Evolutionary conservation across 495 filamentous ascomycete genomes (phyloP), one percentile per base, ranked within the genome.

Genomic region (Neurospora sp.): DNA sequence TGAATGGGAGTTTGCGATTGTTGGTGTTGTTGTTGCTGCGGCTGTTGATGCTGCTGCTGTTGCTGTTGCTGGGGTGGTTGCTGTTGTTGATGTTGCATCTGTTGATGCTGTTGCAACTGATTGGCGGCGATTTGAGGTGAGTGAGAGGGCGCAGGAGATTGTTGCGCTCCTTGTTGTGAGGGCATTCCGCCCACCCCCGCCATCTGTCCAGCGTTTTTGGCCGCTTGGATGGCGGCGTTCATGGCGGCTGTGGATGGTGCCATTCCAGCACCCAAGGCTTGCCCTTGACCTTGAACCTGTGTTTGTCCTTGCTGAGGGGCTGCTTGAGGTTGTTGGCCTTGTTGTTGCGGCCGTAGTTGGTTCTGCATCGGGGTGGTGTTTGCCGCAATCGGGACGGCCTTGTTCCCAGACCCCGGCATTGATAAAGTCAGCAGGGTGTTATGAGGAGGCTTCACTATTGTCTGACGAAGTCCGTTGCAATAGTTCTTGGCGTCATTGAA

Each of bases 151-250:
- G 74, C 78, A 16, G 71, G 74, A 2, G 61, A 22, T 35, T 53
- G 68, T 27, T 45, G 70, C 6, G 45, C 70, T 70, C 74, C 74
- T 42, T 65, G 42, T 59, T 72, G 73, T 18, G 71, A 70, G 1
- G 71, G 71, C n/a, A 77, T 59, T 3, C 72, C 75, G 35, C 78
- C 79, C 27, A 75, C 69, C 2, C 75, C 79, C 6, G 79, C 41
- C 72, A 76, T 73, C 27, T 80, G 81, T 71, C 73, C 80, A 20
- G 75, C 76, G 38, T 83, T 86, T 78, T 86, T 85, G 53, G 85
- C 86, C 9, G 83, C 83, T 72, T 87, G 85, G 74, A 87, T 83
- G 35, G 85, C 86, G 9, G 85, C 85, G 75, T 83, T 86, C 37
- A 87, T 79, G 38, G 83, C 78, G 22, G 82, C 80, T 9, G 82